A percentile compares a stretch with the other conserved stretches of the same genome.
Evolutionary conservation across 2,329 filamentous ascomycete genomes (phyloP).

Genomic region (Magnaporthales sp.): DNA sequence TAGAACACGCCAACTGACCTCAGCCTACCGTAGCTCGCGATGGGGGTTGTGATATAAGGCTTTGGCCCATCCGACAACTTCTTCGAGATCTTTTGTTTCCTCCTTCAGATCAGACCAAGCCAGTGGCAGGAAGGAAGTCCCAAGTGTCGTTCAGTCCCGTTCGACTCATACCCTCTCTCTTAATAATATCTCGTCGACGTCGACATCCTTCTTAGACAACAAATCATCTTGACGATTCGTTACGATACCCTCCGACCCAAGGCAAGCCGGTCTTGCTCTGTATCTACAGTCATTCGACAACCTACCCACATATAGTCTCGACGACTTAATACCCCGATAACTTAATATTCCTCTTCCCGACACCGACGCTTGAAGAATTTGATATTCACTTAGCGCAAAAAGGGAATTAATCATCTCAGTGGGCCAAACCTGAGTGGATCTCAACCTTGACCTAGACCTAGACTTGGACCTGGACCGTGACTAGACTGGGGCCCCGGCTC

Average conservation of each 20-base stretch:
- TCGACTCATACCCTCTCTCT: conserved; percentile 3
- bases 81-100: conserved; percentile 3
- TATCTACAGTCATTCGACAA: conserved; percentile 7
- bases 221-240: background rate
- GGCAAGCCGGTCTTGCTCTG: conserved; percentile 53
- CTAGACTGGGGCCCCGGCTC: conserved; percentile 24
- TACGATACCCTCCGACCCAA: conserved; percentile 2
- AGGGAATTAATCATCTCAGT: background rate
- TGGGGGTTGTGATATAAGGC: conserved; percentile 4
- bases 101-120: conserved; percentile 6
- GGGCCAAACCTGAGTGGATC: conserved; percentile 10
- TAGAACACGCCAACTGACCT: conserved; percentile 4
- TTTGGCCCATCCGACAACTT: background rate
- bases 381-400: conserved; percentile 19
- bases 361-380: conserved; percentile 19
- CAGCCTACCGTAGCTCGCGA: background rate
- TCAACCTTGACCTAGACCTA: conserved; percentile 23
- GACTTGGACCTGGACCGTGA: conserved; percentile 22
- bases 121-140: conserved; percentile 3
- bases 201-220: background rate
- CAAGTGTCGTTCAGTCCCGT: conserved; percentile 5
- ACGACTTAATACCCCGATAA: conserved; percentile 13
- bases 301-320: background rate
- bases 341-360: conserved; percentile 15
- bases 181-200: conserved; percentile 4